Evolutionary conservation across 2,329 filamentous ascomycete genomes (phyloP).

Genomic region (Colletotrichum incanum): DNA sequence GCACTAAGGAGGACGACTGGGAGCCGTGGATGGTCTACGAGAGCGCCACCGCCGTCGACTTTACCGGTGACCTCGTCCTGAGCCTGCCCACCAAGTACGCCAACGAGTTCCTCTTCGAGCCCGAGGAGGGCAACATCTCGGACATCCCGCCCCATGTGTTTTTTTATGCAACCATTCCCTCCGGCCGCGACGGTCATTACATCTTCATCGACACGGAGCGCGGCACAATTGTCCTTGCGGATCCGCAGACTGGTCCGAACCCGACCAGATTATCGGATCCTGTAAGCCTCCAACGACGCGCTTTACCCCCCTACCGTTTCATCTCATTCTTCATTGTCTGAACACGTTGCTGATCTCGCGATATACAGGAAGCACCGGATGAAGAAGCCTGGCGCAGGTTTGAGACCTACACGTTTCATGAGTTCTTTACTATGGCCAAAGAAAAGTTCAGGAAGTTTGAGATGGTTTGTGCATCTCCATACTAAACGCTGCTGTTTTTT

Average conservation of each 20-base stretch:
- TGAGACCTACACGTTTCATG: slow-evolving; percentile 12
- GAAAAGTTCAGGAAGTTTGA: slow-evolving; percentile 18
- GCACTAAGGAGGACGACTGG: slow-evolving; percentile 4
- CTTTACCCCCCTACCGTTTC: background rate
- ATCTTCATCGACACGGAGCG: slow-evolving; percentile 26
- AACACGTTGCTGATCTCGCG: background rate
- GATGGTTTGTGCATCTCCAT: slow-evolving; percentile 6
- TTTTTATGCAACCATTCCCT: background rate
- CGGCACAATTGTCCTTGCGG: slow-evolving; percentile 17
- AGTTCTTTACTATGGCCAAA: slow-evolving; percentile 28
- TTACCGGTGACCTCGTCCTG: background rate
- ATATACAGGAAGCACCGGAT: slow-evolving; percentile 11
- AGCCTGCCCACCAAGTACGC: slow-evolving; percentile 16
- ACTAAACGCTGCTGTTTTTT: background rate
- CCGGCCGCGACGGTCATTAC: background rate
- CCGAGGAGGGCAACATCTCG: background rate
- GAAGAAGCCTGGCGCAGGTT: slow-evolving; percentile 23
- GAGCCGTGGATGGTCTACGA: slow-evolving; percentile 4
- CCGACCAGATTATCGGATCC: slow-evolving; percentile 16
- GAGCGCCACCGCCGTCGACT: background rate
- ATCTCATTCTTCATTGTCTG: background rate
- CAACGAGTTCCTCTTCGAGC: slow-evolving; percentile 5
- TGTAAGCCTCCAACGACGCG: background rate
- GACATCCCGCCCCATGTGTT: slow-evolving; percentile 20
- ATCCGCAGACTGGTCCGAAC: slow-evolving; percentile 4